These are phyloP conservation scores for Yamadazyma mexicana DNA, from an alignment of 1,139 yeast species.

Conservation along the genomic window DNA sequence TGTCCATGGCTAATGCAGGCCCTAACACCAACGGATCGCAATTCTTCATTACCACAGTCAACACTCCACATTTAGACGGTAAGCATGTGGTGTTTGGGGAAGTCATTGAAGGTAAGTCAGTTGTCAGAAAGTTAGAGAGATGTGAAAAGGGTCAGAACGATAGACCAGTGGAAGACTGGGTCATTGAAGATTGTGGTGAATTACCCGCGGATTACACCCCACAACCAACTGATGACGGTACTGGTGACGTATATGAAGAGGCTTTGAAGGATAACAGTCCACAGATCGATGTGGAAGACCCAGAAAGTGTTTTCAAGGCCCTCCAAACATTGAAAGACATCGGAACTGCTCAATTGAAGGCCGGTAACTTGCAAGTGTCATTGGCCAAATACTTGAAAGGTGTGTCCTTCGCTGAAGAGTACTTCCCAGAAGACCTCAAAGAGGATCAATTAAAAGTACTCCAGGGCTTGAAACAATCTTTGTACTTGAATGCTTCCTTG, in stretches of 20 bases:
- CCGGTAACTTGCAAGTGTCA: constrained; percentile 57
- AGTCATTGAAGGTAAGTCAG: constrained; percentile 77
- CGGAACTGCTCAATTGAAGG: constrained; percentile 75
- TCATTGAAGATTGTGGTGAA: constrained; percentile 79
- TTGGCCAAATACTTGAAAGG: constrained; percentile 73
- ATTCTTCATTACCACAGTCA: constrained; percentile 71
- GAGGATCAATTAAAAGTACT: constrained; percentile 52
- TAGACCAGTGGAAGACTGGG: constrained; percentile 63
- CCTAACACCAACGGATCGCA: constrained; percentile 44
- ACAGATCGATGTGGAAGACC: constrained; percentile 54
- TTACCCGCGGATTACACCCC: constrained; percentile 60
- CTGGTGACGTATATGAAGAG: constrained; percentile 85
- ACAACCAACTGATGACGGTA: constrained; percentile 63
- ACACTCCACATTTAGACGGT: constrained; percentile 84
- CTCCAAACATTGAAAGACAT: constrained; percentile 68
- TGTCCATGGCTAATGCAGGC: constrained; percentile 74
- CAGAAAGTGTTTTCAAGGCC: constrained; percentile 67
- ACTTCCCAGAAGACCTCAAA: constrained; percentile 69
- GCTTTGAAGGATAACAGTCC: constrained; percentile 70
- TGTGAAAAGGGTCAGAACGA: constrained; percentile 63
- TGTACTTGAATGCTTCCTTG: constrained; percentile 71
- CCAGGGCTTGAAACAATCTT: constrained; percentile 57
- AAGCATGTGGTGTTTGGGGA: constrained; percentile 97
- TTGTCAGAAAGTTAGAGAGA: constrained; percentile 77
- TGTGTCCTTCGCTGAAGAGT: constrained; percentile 63